Evolutionary conservation across 2,329 filamentous ascomycete genomes (phyloP), one percentile per base, ranked within the genome.

Genomic region (Furcasterigmium sp.): DNA sequence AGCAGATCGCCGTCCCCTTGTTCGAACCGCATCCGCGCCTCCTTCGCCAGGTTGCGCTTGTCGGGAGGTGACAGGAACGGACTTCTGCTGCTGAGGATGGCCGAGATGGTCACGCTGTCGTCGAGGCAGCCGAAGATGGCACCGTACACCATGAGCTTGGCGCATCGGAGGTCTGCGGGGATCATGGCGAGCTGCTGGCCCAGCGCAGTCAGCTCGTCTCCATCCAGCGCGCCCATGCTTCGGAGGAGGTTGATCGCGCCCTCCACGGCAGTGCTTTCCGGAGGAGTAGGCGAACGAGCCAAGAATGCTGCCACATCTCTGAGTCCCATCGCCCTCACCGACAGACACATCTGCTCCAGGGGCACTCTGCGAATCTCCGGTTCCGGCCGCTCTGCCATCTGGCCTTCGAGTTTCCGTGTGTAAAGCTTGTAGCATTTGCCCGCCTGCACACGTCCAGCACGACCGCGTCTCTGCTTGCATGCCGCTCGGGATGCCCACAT

Each of bases 391-490:
- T 90, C 86, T 2, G 81, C 75, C 91, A 97, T 96, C 61, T 87
- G 84, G 43, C 76, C 77, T 43, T 98, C 93, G 8, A 91, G 82
- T 51, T 86, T 87, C 46, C 84, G 78, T 1, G 93, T 97, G 64
- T 89, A 98, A 3, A 98, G 76, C 65, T 97, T 97, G 73, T 95
- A 98, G 72, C 91, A 97, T 52, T 82, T 83, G 43, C 93, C 93
- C 19, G 87, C 87, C 43, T 89, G 82, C 1, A 98, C 93, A 76
- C 93, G 84, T 57, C 93, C 93, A 21, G 93, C 93, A 69, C 93
- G 85, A 58, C 93, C 93, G 43, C 90, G 83, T 29, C 93, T 82
- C 62, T 98, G 93, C 64, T 96, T 95, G 62, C 91, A 95, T 4
- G 93, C 91, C 8, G 93, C 91, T 32, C 82, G 81, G 2, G 91